Conservation (phyloP, 2,329 filamentous ascomycete genomes). For the Hyphodiscus sp. region DNA sequence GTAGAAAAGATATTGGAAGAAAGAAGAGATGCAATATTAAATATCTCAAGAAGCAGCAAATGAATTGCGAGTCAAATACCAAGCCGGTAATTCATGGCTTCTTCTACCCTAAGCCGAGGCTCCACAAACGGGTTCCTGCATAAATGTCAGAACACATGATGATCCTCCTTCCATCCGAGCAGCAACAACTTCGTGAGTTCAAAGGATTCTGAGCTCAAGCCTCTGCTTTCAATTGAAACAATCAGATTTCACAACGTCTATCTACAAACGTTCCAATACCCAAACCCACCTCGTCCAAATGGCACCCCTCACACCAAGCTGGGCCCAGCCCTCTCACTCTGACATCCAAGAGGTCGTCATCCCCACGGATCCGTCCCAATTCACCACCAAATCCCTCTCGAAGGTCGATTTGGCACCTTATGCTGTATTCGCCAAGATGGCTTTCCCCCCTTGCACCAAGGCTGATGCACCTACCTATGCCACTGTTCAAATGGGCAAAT, state of each 20-base stretch:
- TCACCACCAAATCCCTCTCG: conserved; percentile 55
- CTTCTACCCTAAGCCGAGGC: no score
- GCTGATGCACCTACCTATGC: conserved; percentile 53
- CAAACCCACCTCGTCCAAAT: conserved; percentile 26
- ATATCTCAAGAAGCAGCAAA: no score
- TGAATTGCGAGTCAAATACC: no score
- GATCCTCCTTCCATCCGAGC: no score
- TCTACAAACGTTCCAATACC: not conserved
- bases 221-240: no score
- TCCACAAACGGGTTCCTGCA: no score
- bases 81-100: no score
- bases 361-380: conserved; percentile 39
- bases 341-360: conserved; percentile 48
- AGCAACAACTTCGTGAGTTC: no score
- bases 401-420: conserved; percentile 51
- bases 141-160: no score
- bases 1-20: no score
- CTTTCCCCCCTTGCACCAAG: conserved; percentile 55
- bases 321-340: conserved; percentile 55
- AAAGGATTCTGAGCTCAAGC: not conserved
- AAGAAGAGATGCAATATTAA: no score
- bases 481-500: conserved; percentile 52
- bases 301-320: conserved; percentile 52
- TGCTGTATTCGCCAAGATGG: conserved; percentile 59
- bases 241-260: no score